Evolutionary conservation across 1,139 yeast species (phyloP), one percentile per base, ranked within the genome.

Genomic region (Taiozyma sp.): DNA sequence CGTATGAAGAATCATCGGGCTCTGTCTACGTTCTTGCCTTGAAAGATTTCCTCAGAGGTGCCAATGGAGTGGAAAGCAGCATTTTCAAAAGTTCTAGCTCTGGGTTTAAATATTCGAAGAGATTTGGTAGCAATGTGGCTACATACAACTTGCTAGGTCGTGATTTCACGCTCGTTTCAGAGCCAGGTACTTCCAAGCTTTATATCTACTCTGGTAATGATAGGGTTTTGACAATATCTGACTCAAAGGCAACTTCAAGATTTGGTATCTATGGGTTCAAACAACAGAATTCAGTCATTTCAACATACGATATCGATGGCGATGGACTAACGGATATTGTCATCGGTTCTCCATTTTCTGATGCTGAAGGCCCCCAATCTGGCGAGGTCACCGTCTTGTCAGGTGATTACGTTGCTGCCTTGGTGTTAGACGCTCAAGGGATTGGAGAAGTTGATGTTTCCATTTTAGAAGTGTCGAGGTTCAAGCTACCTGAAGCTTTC

Each of bases 331-430:
- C 70, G 0, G 81, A 78, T 44, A 56, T 81, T 23, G 51, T 78
- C 2, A 58, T 81, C 4, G 76, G 78, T 0, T 71, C 80, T 0
- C 75, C 75, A 8, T 68, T 65, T 48, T 67, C 72, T 13, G 76
- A 76, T 51, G 59, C 58, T 16, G 56, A 51, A 9, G 54, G 53
- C 2, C 57, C 63, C 4, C 81, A 80, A 52, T 60, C 65, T 12
- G 86, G 86, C 0, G 61, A 62, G 8, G 72, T 78, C 0, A 60
- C 62, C 14, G 60, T 72, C 1, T 48, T 80, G 12, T 68, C 71
- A 38, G 79, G 79, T 2, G 47, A 45, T 9, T 47, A 70, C 12
- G 44, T 46, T n/a, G 51, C 59, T 4, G 28, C 48, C 5, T 44
- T 64, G 38, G 51, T 69, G 44, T 49, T 51, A 23, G 48, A 53